Evolutionary conservation across 495 filamentous ascomycete species (phyloP), one percentile per base, ranked within the genome.

Genomic region (Glonium stellatum): DNA sequence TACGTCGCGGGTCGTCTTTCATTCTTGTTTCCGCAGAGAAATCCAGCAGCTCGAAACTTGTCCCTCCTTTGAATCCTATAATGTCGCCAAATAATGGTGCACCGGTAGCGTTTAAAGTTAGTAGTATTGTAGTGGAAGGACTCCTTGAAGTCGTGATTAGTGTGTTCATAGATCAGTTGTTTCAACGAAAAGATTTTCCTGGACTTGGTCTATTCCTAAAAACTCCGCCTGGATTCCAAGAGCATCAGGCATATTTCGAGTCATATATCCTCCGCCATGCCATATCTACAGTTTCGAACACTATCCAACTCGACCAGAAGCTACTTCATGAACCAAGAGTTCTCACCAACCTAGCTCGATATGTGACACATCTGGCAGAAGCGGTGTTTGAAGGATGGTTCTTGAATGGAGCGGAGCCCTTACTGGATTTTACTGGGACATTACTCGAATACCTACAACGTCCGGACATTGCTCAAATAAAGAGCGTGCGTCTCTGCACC

Each of bases 331-430:
- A 97, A 70, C 86, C 92, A 5, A 85, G 86, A 60, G 81, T 93
- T 12, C 76, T 98, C 47, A 90, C 85, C 31, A 98, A 97, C 64
- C 78, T 98, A 68, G 81, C 86, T 1, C 83, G 90, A 19, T 87
- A 95, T 57, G 81, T 84, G 25, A 76, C 82, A 0, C 89, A 96
- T 68, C 79, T 96, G 67, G 81, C 84, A 0, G 95, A 98, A 73
- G 88, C 89, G 31, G 83, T 96, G 15, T 96, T 90, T 64, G 93
- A 98, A 73, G 93, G 93, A 34, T 96, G 90, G 89, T 96, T 97
- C 67, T 80, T 96, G 46, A 84, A 90, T 60, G 93, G 92, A 5
- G 89, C 87, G 10, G 84, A 88, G 54, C 76, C 83, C 1, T 82
- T 88, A 54, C 74, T 96, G n/a, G 90, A 97, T 64, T 95, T 95